Evolutionary conservation across 2,329 filamentous ascomycete species (phyloP).

Genomic region (Hortaea sp.): DNA sequence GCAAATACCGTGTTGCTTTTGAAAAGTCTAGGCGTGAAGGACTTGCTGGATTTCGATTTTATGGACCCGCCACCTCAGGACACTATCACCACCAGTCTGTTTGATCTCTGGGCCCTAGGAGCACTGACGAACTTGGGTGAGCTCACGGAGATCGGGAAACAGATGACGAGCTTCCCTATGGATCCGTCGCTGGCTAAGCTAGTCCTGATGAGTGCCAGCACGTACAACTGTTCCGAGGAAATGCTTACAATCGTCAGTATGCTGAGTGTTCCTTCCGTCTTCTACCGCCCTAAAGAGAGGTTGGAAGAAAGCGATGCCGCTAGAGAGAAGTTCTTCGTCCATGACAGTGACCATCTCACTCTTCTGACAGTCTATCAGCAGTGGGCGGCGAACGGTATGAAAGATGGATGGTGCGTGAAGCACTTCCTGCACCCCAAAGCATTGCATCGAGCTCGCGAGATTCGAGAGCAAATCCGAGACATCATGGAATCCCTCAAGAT

Average conservation of each 20-base stretch:
- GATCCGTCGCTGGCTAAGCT: slow-evolving; percentile 92
- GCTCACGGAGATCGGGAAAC: slow-evolving; percentile 72
- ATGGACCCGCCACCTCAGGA: slow-evolving; percentile 99
- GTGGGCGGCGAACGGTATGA: slow-evolving; percentile 84
- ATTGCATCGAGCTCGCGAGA: slow-evolving; percentile 81
- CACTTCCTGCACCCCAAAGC: slow-evolving; percentile 97
- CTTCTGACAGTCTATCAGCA: slow-evolving; percentile 92
- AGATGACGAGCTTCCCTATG: slow-evolving; percentile 98
- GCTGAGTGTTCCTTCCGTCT: slow-evolving; percentile 92
- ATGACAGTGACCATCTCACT: slow-evolving; percentile 92
- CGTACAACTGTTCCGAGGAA: slow-evolving; percentile 85
- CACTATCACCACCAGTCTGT: slow-evolving; percentile 92
- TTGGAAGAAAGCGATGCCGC: slow-evolving; percentile 94
- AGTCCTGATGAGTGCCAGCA: slow-evolving; percentile 67
- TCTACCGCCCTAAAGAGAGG: slow-evolving; percentile 92
- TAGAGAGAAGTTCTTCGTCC: slow-evolving; percentile 95
- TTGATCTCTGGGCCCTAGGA: slow-evolving; percentile 93
- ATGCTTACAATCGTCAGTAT: slow-evolving; percentile 98
- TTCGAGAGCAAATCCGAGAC: slow-evolving; percentile 83
- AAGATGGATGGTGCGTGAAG: slow-evolving; percentile 81
- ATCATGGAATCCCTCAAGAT: slow-evolving; percentile 94
- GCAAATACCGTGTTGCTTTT: slow-evolving; percentile 89
- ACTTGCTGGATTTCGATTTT: slow-evolving; percentile 93
- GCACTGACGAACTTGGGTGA: slow-evolving; percentile 90
- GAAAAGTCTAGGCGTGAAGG: slow-evolving; percentile 88